Percentiles rank a stretch among this genome's conserved stretches.
phyloP scores from a whole-genome alignment of 1,139 yeast species.

The Lodderomyces beijingensis region DNA sequence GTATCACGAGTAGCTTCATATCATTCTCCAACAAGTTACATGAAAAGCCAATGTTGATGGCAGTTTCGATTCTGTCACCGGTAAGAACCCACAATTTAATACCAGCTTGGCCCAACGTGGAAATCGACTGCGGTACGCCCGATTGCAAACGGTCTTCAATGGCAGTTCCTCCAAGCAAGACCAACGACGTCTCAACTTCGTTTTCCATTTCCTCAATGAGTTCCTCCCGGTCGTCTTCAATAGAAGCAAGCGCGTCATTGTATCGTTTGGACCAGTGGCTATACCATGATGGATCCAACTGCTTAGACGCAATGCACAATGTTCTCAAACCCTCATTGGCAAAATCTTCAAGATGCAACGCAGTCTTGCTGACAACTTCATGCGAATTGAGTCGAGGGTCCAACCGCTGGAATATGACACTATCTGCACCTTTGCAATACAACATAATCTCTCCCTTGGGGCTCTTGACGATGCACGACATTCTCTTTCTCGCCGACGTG shows the following conservation, averaged over 20 bases:
- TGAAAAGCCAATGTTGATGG: conserved; percentile 94
- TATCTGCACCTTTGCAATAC: conserved; percentile 82
- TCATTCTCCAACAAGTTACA: conserved; percentile 83
- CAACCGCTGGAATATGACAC: conserved; percentile 77
- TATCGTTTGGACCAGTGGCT: conserved; percentile 65
- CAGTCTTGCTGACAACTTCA: conserved; percentile 44
- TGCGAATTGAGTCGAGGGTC: conserved; percentile 31
- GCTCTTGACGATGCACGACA: conserved; percentile 49
- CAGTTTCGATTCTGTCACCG: conserved; percentile 97
- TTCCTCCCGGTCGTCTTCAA: conserved; percentile 73
- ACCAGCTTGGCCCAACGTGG: conserved; percentile 82
- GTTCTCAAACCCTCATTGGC: conserved; percentile 98
- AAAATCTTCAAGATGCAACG: conserved; percentile 81
- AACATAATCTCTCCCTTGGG: conserved; percentile 53
- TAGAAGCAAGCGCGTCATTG: conserved; percentile 67
- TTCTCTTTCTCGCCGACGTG: conserved; percentile 84
- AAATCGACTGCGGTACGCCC: conserved; percentile 94
- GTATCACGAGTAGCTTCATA: conserved; percentile 78
- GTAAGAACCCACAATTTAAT: conserved; percentile 95
- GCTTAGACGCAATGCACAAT: conserved; percentile 83
- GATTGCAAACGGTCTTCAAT: conserved; percentile 94
- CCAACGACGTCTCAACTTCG: conserved; percentile 68
- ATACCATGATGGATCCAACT: conserved; percentile 58
- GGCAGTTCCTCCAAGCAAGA: conserved; percentile 91
- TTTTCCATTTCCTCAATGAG: conserved; percentile 76